These are phyloP conservation scores for Yarrowia sp. DNA, from an alignment of 805 yeast genomes.

Conservation along the genomic window DNA sequence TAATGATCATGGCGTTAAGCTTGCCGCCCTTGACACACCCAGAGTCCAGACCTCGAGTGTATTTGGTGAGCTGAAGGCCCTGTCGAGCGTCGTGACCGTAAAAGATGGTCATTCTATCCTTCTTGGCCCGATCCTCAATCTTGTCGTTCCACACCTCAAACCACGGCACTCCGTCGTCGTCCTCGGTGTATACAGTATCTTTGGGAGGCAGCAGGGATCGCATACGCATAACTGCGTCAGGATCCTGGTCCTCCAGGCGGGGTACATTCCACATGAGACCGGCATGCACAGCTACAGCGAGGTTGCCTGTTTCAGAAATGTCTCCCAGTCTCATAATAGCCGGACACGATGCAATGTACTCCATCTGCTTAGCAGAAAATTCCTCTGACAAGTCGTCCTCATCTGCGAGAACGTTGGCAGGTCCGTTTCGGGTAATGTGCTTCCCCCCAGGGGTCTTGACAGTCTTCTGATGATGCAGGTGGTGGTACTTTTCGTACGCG, in stretches of 20 bases:
- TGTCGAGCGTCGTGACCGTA: slow-evolving; percentile 88
- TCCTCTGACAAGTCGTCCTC: slow-evolving; percentile 46
- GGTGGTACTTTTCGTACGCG: slow-evolving; percentile 58
- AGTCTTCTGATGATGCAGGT: slow-evolving; percentile 28
- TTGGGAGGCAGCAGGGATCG: slow-evolving; percentile 64
- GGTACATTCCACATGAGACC: slow-evolving; percentile 68
- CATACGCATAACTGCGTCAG: slow-evolving; percentile 63
- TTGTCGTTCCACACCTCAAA: slow-evolving; percentile 52
- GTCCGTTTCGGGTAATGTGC: not conserved
- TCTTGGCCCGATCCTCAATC: slow-evolving; percentile 37
- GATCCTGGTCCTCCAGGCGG: slow-evolving; percentile 52
- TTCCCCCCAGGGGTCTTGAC: slow-evolving; percentile 28
- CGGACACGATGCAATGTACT: slow-evolving; percentile 60
- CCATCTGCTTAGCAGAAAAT: slow-evolving; percentile 57
- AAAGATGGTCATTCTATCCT: slow-evolving; percentile 47
- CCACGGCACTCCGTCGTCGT: slow-evolving; percentile 50
- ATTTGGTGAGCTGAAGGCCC: slow-evolving; percentile 64
- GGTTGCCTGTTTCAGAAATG: slow-evolving; percentile 42
- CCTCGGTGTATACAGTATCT: slow-evolving; percentile 56
- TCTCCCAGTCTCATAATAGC: slow-evolving; percentile 60
- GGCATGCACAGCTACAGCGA: slow-evolving; percentile 72
- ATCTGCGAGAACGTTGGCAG: slow-evolving; percentile 24
- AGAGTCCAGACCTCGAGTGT: slow-evolving; percentile 75
- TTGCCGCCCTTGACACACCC: slow-evolving; percentile 76
- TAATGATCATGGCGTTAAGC: slow-evolving; percentile 58